phyloP scores from a whole-genome alignment of 2,329 filamentous ascomycete genomes.

The Fulvia fulva region DNA sequence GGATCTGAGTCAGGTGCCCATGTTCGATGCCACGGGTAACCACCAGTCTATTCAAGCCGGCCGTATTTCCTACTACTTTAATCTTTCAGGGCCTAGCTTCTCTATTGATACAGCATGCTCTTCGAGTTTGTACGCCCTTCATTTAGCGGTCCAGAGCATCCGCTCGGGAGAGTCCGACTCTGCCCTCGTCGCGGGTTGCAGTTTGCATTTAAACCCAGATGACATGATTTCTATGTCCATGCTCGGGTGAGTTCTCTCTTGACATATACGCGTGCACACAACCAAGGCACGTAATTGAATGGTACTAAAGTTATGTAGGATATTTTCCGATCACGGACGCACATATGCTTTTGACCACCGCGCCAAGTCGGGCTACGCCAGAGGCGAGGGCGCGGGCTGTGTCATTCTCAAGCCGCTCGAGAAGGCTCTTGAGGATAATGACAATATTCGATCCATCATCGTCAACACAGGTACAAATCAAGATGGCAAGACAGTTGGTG shows the following conservation, averaged over 20 bases:
- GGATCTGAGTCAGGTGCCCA: background rate
- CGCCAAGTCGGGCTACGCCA: background rate
- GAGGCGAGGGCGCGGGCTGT: conserved; percentile 1
- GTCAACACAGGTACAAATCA: conserved; percentile 33
- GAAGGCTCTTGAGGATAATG: conserved; percentile 3
- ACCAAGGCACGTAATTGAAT: too few species aligned
- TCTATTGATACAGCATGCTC: conserved; percentile 9
- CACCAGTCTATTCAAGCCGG: conserved; percentile 1
- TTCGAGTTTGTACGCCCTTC: background rate
- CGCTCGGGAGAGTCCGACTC: background rate
- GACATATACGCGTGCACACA: background rate
- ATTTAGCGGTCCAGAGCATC: conserved; percentile 3
- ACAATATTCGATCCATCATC: conserved; percentile 33
- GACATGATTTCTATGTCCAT: background rate
- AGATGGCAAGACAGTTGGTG: conserved; percentile 34
- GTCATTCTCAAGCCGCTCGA: conserved; percentile 1
- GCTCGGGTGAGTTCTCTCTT: background rate
- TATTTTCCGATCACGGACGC: conserved; percentile 13
- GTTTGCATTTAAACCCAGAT: background rate
- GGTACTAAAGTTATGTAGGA: too few species aligned
- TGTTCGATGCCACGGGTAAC: background rate
- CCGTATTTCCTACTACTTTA: conserved; percentile 14
- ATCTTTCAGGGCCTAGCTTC: background rate
- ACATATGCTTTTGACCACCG: conserved; percentile 2
- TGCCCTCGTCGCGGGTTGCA: conserved; percentile 1